A percentile compares a stretch with the other conserved stretches of the same genome.
phyloP scores from a whole-genome alignment of 2,329 filamentous ascomycete species.

The Amylocarpus encephaloides region DNA sequence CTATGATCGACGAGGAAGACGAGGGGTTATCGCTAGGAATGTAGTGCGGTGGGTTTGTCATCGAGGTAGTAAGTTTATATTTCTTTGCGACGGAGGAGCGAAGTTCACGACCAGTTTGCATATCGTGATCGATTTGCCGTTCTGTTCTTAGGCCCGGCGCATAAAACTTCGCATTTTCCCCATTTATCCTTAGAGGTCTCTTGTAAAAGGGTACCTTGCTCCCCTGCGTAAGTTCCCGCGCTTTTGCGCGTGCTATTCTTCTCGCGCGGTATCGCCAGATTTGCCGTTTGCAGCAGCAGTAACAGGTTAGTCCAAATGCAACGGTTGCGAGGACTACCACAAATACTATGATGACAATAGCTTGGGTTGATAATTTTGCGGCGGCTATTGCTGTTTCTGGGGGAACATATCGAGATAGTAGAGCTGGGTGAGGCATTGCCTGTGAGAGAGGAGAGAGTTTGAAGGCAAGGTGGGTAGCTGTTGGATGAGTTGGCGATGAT shows the following conservation, averaged over 20 bases:
- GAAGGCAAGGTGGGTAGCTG: background rate
- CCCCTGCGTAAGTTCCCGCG: background rate
- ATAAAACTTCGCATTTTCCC: constrained; percentile 8
- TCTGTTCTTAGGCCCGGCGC: constrained; percentile 2
- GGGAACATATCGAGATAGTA: background rate
- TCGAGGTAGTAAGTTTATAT: too few species aligned
- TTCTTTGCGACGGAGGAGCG: too few species aligned
- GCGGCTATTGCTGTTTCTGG: constrained; percentile 1
- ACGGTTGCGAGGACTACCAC: background rate
- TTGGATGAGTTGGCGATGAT: background rate
- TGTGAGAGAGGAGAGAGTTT: background rate
- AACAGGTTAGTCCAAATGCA: background rate
- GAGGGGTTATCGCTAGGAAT: too few species aligned
- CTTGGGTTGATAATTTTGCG: constrained; percentile 1
- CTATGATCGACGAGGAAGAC: too few species aligned
- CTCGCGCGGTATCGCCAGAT: background rate
- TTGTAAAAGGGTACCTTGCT: too few species aligned
- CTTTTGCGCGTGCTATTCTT: background rate
- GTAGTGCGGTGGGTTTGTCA: too few species aligned
- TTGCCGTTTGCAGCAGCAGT: constrained; percentile 3
- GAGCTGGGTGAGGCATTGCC: background rate
- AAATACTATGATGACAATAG: background rate
- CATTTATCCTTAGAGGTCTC: background rate
- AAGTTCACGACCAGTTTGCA: background rate
- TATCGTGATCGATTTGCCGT: background rate